phyloP scores from a whole-genome alignment of 1,284 basidiomycete genomes.

The Ustilago cynodontis region DNA sequence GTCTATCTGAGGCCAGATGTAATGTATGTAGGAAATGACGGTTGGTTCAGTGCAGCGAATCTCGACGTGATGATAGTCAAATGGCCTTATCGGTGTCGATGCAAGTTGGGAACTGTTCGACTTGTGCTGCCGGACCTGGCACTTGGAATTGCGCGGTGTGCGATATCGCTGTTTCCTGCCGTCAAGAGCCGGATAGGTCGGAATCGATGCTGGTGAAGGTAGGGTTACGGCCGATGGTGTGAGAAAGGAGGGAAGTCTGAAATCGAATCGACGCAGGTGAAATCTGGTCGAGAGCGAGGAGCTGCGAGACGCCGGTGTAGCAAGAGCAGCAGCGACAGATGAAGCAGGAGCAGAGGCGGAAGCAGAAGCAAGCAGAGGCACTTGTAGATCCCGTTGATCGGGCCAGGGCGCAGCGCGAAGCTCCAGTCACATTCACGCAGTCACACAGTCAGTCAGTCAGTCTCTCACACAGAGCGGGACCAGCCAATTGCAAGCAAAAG shows the following conservation, averaged over 20 bases:
- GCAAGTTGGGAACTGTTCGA: background rate
- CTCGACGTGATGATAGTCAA: background rate
- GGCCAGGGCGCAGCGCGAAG: background rate
- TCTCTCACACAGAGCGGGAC: background rate
- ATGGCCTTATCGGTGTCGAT: background rate
- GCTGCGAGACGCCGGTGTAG: constrained; percentile 7
- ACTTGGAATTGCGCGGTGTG: background rate
- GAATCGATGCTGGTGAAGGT: background rate
- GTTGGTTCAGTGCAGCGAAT: background rate
- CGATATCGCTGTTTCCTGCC: background rate
- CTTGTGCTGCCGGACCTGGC: no score
- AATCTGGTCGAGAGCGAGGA: background rate
- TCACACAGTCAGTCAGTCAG: background rate
- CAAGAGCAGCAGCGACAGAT: background rate
- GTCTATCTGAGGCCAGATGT: background rate
- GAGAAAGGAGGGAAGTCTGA: background rate
- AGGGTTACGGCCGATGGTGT: background rate
- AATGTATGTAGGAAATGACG: background rate
- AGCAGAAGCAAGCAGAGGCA: background rate
- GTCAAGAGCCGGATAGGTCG: background rate
- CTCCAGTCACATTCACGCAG: background rate
- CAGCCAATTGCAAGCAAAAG: background rate
- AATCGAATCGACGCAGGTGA: background rate
- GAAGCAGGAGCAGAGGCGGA: background rate
- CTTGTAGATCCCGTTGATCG: constrained; percentile 15